Evolutionary conservation across 2,329 filamentous ascomycete genomes (phyloP), one percentile per base, ranked within the genome.

Genomic region (Colletotrichum tropicale): DNA sequence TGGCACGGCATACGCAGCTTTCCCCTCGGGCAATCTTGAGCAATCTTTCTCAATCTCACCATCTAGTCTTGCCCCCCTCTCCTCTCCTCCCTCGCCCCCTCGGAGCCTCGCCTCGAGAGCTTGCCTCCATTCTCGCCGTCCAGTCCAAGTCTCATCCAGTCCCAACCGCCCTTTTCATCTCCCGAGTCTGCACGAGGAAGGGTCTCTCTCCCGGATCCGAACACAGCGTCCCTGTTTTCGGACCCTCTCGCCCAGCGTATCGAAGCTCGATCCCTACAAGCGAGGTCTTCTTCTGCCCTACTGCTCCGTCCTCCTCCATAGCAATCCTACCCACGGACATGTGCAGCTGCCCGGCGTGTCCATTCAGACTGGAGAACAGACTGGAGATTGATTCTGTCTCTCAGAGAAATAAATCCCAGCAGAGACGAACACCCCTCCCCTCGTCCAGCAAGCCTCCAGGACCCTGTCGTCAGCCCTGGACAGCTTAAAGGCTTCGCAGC

Each of bases 1-100:
- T 75, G 65, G 26, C 66, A 76, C 74, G 34, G 34, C 74, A 75
- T 70, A 75, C 60, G 74, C 71, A 75, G 71, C 64, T 34, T 58
- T 58, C 52, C 32, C 48, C 34, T 58, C 26, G 55, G 26, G 38
- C 36, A 75, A 71, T 56, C 62, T 66, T 38, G 61, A 28, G 55
- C 32, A 58, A 72, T 66, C 69, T 26, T 70, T 62, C n/a, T 38
- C 60, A 34, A 28, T 61, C 61, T 30, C 55, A 48, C 32, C 16
- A n/a, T 66, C 28, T 26, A 24, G 16, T 2, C 58, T 28, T 30
- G 58, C 58, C 58, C 28, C 56, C 28, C 24, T 61, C 58, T 28
- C 55, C 21, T 64, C 61, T 58, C 55, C 21, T 64, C 61, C 61
- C 13, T 64, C 61, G 21, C 21, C 28, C 43, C 43, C 18, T 48